Evolutionary conservation across 106 monocot genomes (phyloP).

Genomic region (Dendrobium huoshanense): DNA sequence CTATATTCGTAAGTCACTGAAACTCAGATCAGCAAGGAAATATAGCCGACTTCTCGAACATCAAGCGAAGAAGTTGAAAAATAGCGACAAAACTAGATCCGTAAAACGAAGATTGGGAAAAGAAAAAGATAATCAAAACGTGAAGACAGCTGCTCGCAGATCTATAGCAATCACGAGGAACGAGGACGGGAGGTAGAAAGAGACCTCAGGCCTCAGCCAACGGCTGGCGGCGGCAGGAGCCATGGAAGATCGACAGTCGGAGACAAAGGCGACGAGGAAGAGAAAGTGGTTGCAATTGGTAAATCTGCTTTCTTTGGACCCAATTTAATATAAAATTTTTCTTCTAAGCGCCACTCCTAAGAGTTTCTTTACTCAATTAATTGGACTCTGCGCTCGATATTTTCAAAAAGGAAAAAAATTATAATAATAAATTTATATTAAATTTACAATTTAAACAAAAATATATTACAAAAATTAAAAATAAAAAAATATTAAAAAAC

Average conservation of each 20-base stretch:
- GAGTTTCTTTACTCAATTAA: no score
- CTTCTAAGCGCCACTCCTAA: no score
- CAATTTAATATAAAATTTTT: background rate
- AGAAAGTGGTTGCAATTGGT: background rate
- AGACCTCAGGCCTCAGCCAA: conserved; percentile 55
- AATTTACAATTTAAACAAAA: no score
- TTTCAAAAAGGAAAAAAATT: no score
- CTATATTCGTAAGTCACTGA: conserved; percentile 9
- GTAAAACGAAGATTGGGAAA: background rate
- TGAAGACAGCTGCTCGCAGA: background rate
- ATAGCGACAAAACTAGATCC: background rate
- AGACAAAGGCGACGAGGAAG: background rate
- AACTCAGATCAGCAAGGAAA: background rate
- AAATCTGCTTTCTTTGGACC: background rate
- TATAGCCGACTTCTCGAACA: background rate
- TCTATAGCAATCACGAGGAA: background rate
- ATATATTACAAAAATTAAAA: no score
- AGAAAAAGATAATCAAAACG: background rate
- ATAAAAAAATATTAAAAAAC: no score
- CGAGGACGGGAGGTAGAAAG: background rate
- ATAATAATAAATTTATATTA: no score
- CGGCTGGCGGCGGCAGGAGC: conserved; percentile 19
- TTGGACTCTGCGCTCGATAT: no score
- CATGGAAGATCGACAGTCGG: conserved; percentile 3
- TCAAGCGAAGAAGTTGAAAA: background rate